Percentiles rank a stretch among this genome's conserved stretches.
Evolutionary conservation across 208 protist genomes (phyloP).

Genomic region (Novymonas esmeraldas): DNA sequence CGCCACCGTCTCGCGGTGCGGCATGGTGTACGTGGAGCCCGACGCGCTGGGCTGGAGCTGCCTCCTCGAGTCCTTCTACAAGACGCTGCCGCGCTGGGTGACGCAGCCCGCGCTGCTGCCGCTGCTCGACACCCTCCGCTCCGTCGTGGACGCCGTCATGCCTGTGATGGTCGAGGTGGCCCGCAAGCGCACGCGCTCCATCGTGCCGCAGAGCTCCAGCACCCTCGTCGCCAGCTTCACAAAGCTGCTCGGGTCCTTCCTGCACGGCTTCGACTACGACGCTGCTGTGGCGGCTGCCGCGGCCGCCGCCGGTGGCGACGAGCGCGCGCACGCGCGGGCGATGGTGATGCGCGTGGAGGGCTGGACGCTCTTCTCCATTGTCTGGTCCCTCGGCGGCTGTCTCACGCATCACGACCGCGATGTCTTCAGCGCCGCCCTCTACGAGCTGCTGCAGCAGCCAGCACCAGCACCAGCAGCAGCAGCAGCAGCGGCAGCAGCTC

Average conservation of each 20-base stretch:
- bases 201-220: constrained; percentile 80
- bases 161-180: constrained; percentile 81
- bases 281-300: constrained; percentile 20
- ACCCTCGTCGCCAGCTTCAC: constrained; percentile 82
- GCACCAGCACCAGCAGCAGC: constrained; percentile 16
- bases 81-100: constrained; percentile 71
- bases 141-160: constrained; percentile 77
- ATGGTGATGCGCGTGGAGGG: constrained; percentile 84
- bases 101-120: constrained; percentile 35
- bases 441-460: constrained; percentile 63
- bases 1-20: constrained; percentile 97
- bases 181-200: constrained; percentile 71
- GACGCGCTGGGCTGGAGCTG: constrained; percentile 94
- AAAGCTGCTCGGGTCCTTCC: constrained; percentile 79
- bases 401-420: constrained; percentile 80
- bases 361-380: constrained; percentile 93
- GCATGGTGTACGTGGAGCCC: constrained; percentile 98
- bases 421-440: constrained; percentile 84
- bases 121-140: constrained; percentile 40
- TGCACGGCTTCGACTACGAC: constrained; percentile 45
- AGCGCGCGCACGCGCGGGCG: constrained; percentile 45
- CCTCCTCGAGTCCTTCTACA: constrained; percentile 88
- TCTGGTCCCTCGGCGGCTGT: constrained; percentile 94
- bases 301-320: constrained; percentile 24
- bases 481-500: constrained; percentile 5